phyloP scores from a whole-genome alignment of 441 rosid species.

The Pelargonium cotyledonis region DNA sequence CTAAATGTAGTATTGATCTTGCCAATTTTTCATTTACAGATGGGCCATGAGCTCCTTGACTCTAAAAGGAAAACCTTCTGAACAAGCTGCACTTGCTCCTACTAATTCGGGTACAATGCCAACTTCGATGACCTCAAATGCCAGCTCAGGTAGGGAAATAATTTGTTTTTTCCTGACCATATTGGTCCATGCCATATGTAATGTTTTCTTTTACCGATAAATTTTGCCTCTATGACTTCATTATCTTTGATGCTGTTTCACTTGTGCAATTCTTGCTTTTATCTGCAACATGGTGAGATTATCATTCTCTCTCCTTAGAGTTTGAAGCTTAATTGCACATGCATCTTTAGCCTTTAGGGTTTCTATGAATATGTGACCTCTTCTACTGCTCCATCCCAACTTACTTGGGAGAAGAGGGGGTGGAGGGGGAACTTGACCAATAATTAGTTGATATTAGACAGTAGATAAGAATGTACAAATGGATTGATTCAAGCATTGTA shows the following conservation, averaged over 20 bases:
- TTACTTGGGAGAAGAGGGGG: not conserved
- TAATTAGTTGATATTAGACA: not conserved
- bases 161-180: not conserved
- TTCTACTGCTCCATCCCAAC: not conserved
- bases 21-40: slow-evolving; percentile 32
- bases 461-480: not conserved
- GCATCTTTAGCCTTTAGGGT: no score
- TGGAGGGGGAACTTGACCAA: not conserved
- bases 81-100: slow-evolving; percentile 67
- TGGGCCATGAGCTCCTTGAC: slow-evolving; percentile 99
- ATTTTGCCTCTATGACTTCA: not conserved
- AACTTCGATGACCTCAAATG: slow-evolving; percentile 46
- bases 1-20: slow-evolving; percentile 6
- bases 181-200: not conserved
- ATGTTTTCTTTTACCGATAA: not conserved
- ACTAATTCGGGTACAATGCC: slow-evolving; percentile 43
- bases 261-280: not conserved
- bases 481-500: slow-evolving; percentile 2
- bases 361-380: not conserved
- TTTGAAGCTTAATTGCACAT: not conserved
- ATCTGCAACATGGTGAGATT: not conserved
- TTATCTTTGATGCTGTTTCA: not conserved
- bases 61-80: slow-evolving; percentile 83
- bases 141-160: slow-evolving; percentile 53
- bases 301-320: not conserved